Evolutionary conservation across 176 grass and related monocot genomes (phyloP).

Genomic region (Phoenix dactylifera): DNA sequence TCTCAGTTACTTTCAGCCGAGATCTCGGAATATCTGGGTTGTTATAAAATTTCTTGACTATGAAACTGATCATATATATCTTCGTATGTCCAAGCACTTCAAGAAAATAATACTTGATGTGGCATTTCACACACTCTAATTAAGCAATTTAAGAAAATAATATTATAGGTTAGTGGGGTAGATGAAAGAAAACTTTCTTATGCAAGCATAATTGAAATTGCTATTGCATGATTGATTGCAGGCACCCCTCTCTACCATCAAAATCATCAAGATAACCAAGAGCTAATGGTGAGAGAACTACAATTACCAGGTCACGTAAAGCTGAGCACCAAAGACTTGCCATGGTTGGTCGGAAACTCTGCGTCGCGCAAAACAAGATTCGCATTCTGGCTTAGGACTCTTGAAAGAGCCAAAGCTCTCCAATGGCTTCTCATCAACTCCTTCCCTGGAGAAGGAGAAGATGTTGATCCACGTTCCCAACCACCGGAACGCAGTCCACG

Average conservation of each 20-base stretch:
- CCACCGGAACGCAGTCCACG: background rate
- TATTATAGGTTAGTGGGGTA: too few relatives aligned
- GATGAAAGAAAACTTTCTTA: too few relatives aligned
- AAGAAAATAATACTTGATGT: too few relatives aligned
- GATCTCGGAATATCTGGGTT: too few relatives aligned
- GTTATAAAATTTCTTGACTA: too few relatives aligned
- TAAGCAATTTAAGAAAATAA: too few relatives aligned
- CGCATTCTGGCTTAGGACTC: conserved; percentile 52
- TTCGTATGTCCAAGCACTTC: too few relatives aligned
- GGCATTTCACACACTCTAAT: too few relatives aligned
- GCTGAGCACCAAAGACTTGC: conserved; percentile 40
- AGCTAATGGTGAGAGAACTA: conserved; percentile 17
- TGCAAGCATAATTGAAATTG: background rate
- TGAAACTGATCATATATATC: too few relatives aligned
- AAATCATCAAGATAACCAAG: background rate
- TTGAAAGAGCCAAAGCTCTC: conserved; percentile 36
- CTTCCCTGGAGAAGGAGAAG: conserved; percentile 40
- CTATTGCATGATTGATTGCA: conserved; percentile 15
- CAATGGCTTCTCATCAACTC: conserved; percentile 68
- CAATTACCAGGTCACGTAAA: conserved; percentile 27
- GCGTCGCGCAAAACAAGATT: conserved; percentile 53
- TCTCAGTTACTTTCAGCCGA: too few relatives aligned
- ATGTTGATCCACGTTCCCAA: background rate
- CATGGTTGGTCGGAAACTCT: conserved; percentile 71
- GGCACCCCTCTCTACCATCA: conserved; percentile 31